Evolutionary conservation across 2,329 filamentous ascomycete genomes (phyloP), one percentile per base, ranked within the genome.

Genomic region (Neocatenulostroma microsporum): DNA sequence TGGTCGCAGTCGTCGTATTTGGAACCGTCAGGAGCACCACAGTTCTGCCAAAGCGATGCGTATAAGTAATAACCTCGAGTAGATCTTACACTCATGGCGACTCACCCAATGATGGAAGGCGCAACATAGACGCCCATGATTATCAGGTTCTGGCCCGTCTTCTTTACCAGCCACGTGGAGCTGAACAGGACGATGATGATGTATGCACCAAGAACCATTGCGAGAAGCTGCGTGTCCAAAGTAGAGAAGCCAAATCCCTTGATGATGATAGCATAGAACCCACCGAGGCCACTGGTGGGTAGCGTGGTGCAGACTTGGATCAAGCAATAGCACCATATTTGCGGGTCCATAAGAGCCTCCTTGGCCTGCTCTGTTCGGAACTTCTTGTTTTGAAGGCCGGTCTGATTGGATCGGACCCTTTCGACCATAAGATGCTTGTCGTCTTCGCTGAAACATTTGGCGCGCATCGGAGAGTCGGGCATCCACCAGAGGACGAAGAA

Each of bases 211-310:
- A 84, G 65, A 0, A 85, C 82, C 79, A 87, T 85, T 25, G 80
- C 73, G 17, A 88, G 63, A 2, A 88, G 64, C 60, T 86, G 82
- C 0, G 82, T 84, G 57, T 87, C 63, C 5, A 85, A 65, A 0
- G 66, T 63, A 0, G 63, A 69, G 51, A 86, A 88, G 0, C 78
- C 62, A 40, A 87, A 78, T n/a, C 68, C 67, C 37, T 70, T 73
- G 58, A 87, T 84, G 49, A 88, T 80, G 48, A 87, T 80, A 45
- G 80, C 80, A 36, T 80, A 76, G 54, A 85, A 87, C 0, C 76
- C 77, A 5, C 82, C 82, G 0, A 87, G 70, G 0, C 82, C 82
- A 14, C 74, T 78, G 0, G 81, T 86, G 0, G 82, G 82, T 2
- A 87, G 64, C 0, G 81, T 86, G 0, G 82, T 85, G 59, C 76